Evolutionary conservation across 768 basidiomycete genomes (phyloP), one percentile per base, ranked within the genome.

Genomic region (Mycena metata): DNA sequence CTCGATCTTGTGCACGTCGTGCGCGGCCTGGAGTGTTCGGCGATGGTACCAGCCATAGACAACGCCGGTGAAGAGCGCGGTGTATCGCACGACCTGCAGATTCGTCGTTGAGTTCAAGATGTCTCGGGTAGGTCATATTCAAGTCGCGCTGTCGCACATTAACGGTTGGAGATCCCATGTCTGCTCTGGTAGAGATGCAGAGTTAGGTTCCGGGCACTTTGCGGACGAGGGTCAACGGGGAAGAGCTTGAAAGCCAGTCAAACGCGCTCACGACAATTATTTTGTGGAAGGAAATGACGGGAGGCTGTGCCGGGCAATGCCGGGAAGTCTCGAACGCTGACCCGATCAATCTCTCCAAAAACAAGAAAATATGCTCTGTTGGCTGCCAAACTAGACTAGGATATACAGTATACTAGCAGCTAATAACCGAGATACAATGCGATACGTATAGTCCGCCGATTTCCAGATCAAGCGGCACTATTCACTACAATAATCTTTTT

Each of bases 41-140:
- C 93, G 92, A 85, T 98, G 96, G 76, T 90, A 89, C 79, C 96
- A 91, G 77, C 97, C 97, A 79, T 98, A 99, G 78, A 90, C 81
- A 72, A 97, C 87, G 77, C 97, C 97, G 47, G 90, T 86, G 71
- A 91, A 81, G 73, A 99, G 89, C 57, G 96, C 96, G 21, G 95
- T 91, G 81, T 97, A 99, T 76, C 97, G 94, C 76, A 92, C 92
- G 79, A 97, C 97, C 97, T 96, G 79, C 33, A 41, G 58, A 13
- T 46, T 33, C 33, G 19, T 43, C 23, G 33, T 46, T 59, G 17
- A 54, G 55, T 43, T 39, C 39, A 10, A 39, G 39, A 15, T 9
- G 2, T 15, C 39, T 39, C 39, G 39, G 39, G 39, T 39, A 39
- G 15, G 11, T 11, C 10, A 15, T 39, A n/a, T 39, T 11, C 4